A percentile compares a stretch with the other conserved stretches of the same genome.
Evolutionary conservation across 169 alveolate genomes (phyloP).

Genomic region (Plasmodium ovale): DNA sequence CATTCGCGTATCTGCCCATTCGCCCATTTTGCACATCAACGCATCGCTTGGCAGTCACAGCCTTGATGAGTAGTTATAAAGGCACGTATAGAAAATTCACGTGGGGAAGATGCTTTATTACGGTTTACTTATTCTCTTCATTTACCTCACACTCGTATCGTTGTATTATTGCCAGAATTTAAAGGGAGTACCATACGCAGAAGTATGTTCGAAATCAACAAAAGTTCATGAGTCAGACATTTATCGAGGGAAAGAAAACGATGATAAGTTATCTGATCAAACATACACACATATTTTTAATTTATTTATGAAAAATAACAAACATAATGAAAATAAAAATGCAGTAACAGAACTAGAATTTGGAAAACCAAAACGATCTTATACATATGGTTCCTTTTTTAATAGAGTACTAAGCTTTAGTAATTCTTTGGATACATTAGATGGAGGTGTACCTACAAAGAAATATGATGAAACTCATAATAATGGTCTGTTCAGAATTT

Average conservation of each 20-base stretch:
- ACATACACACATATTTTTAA: conserved; percentile 6
- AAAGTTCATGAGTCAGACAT: conserved; percentile 8
- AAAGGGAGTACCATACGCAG: background rate
- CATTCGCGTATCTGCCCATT: background rate
- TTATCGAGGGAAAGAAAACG: conserved; percentile 10
- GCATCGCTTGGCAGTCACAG: too few relatives aligned
- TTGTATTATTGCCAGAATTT: background rate
- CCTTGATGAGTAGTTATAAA: too few relatives aligned
- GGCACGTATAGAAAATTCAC: background rate
- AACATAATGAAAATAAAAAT: background rate
- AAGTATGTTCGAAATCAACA: background rate
- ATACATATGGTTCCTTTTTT: conserved; percentile 7
- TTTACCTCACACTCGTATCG: background rate
- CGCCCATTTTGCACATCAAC: background rate
- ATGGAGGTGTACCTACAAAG: conserved; percentile 54
- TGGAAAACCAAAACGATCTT: conserved; percentile 7
- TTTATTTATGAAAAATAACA: background rate
- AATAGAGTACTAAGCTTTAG: background rate
- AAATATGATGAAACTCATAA: conserved; percentile 38
- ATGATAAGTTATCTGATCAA: background rate
- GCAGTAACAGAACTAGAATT: conserved; percentile 10
- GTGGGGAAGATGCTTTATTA: conserved; percentile 7
- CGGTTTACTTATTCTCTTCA: background rate
- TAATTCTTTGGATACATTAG: background rate
- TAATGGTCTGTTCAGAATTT: conserved; percentile 17